Percentiles rank a stretch among this genome's conserved stretches.
These are phyloP conservation scores for Neonectria neomacrospora DNA, from an alignment of 2,329 filamentous ascomycete genomes.

Conservation along the genomic window DNA sequence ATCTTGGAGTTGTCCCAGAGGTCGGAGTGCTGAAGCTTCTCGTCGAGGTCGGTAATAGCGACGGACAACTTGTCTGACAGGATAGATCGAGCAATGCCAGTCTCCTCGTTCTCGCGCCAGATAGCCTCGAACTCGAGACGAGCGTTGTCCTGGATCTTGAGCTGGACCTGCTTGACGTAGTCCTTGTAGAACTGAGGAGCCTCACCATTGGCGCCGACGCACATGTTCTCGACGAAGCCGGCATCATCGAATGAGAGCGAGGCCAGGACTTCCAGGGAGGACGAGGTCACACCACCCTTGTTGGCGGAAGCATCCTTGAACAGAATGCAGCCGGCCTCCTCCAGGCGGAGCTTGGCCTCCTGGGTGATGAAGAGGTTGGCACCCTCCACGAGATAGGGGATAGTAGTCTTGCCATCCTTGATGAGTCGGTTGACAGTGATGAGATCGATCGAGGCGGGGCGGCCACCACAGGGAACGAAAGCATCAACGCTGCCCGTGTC, in stretches of 20 bases:
- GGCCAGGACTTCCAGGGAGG: conserved; percentile 94
- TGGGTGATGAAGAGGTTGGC: conserved; percentile 99
- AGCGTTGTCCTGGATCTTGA: conserved; percentile 90
- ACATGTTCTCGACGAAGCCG: conserved; percentile 94
- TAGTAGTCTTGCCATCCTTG: conserved; percentile 83
- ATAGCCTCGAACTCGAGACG: conserved; percentile 96
- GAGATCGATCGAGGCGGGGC: conserved; percentile 95
- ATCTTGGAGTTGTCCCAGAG: conserved; percentile 88
- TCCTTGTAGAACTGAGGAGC: conserved; percentile 90
- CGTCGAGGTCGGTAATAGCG: conserved; percentile 95
- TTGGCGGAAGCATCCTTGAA: conserved; percentile 99
- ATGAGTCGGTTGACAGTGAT: conserved; percentile 89
- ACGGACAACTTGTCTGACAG: conserved; percentile 90
- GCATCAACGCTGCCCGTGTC: conserved; percentile 80
- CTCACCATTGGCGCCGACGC: conserved; percentile 76
- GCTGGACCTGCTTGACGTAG: conserved; percentile 93
- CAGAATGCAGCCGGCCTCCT: conserved; percentile 92
- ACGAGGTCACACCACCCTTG: conserved; percentile 98
- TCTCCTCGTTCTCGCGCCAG: conserved; percentile 92
- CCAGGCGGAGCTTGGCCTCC: conserved; percentile 93
- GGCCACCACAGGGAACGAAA: conserved; percentile 96
- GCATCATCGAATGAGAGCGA: conserved; percentile 93
- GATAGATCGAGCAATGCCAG: conserved; percentile 82
- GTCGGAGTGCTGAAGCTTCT: conserved; percentile 93
- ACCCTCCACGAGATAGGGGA: conserved; percentile 97